These are phyloP conservation scores for Cubamyces lactineus DNA, from an alignment of 768 basidiomycete species.

Conservation along the genomic window DNA sequence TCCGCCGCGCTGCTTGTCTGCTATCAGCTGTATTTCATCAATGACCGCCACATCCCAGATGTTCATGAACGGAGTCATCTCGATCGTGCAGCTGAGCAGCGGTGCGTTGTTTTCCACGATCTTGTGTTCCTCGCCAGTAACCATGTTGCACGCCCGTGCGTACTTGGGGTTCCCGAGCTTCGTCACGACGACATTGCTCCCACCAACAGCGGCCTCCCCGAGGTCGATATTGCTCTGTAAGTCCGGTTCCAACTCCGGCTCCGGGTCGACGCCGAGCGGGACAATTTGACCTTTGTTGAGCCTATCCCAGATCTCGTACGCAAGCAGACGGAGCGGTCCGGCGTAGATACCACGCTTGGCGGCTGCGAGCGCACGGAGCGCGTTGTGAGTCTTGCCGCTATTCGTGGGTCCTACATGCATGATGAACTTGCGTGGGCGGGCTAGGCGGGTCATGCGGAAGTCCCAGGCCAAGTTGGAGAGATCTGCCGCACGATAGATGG, in stretches of 20 bases:
- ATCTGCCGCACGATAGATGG: slow-evolving; percentile 44
- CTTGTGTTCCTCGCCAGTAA: slow-evolving; percentile 90
- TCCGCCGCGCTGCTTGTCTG: slow-evolving; percentile 73
- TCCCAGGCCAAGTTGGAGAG: slow-evolving; percentile 52
- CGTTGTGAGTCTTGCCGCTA: slow-evolving; percentile 95
- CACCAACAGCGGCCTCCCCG: slow-evolving; percentile 18
- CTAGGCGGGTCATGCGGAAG: slow-evolving; percentile 54
- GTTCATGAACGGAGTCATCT: slow-evolving; percentile 66
- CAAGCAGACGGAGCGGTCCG: slow-evolving; percentile 89
- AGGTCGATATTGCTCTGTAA: slow-evolving; percentile 41
- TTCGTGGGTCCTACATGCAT: slow-evolving; percentile 99
- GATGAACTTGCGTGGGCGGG: slow-evolving; percentile 72
- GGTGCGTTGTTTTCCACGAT: slow-evolving; percentile 59
- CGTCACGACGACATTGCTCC: slow-evolving; percentile 28
- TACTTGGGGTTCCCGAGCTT: slow-evolving; percentile 48
- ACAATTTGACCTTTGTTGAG: slow-evolving; percentile 89
- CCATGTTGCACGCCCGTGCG: slow-evolving; percentile 75
- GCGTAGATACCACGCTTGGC: slow-evolving; percentile 80
- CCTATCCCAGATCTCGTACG: slow-evolving; percentile 92
- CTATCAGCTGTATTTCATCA: slow-evolving; percentile 97
- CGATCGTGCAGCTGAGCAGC: slow-evolving; percentile 86
- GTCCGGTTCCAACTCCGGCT: slow-evolving; percentile 41
- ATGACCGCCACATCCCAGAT: slow-evolving; percentile 83
- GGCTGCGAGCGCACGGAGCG: slow-evolving; percentile 83
- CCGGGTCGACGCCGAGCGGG: slow-evolving; percentile 61